Base-by-base conservation (phyloP, 1,284 basidiomycete genomes). In the Bjerkandera adusta region DNA sequence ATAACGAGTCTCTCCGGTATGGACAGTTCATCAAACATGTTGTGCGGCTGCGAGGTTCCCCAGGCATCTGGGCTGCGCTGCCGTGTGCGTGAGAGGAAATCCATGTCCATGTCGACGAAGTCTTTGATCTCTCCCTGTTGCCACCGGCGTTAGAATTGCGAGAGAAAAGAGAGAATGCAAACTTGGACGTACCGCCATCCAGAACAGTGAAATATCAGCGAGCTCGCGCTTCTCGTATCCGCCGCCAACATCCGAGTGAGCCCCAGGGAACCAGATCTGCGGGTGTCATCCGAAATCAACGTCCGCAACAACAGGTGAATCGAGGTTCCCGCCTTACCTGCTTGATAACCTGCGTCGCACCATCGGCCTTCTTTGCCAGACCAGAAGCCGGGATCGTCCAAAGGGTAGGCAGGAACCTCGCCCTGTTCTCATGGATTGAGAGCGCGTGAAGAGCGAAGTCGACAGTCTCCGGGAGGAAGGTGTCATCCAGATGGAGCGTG, bases 401-500 rank as follows among this genome's bases (percentile, higher is more conserved):
- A 5, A 62, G 49, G 1, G 62, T 64, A 10, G 57, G 57, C 18
- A 58, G 44, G 48, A 63, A 63, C 41, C 35, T 53, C 26, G 57
- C 11, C n/a, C 62, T 39, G 40, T 63, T 62, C 38, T 64, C 62
- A 3, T 64, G 62, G 6, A 64, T 25, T 7, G 60, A 53, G 24
- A 64, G 13, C 11, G 57, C 62, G 50, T 64, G 62, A 32, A 60
- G 49, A 3, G 62, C 62, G 20, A 55, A 36, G 6, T 62, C 54
- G 20, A 63, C 36, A 11, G 45, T 48, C 6, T 29, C 24, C 8
- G 61, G 61, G 27, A 62, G 51, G 46, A 26, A 40, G 3, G 48
- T 55, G 38, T 63, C 61, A 25, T 52, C 50, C 32, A 62, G 59
- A 36, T 43, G 47, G 32, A 62, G 53, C 12, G 53, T 52, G 43